Evolutionary conservation across 2,329 filamentous ascomycete species (phyloP).

Genomic region (Cytospora paraplurivora): DNA sequence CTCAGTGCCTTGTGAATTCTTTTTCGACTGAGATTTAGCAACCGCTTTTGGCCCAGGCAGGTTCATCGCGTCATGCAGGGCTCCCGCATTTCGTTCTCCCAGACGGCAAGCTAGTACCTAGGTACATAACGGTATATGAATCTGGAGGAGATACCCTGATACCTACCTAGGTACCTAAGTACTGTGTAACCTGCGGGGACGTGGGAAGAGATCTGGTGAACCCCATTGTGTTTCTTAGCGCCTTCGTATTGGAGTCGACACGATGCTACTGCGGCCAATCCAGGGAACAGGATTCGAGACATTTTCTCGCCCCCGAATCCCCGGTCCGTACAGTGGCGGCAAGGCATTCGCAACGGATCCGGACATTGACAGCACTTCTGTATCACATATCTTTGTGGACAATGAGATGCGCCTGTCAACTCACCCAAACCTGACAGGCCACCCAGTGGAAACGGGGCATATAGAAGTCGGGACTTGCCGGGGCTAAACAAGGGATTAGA

Average conservation of each 20-base stretch:
- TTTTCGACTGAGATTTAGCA: not conserved
- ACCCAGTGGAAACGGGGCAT: not conserved
- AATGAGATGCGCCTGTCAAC: not conserved
- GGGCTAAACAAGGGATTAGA: not conserved
- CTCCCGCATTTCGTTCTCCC: not conserved
- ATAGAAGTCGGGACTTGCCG: not conserved
- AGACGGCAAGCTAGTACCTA: no score
- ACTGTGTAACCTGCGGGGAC: no score
- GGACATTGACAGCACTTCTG: not conserved
- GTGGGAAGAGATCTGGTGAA: not conserved
- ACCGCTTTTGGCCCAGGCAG: not conserved
- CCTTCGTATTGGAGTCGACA: constrained; percentile 25
- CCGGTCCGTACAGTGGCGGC: not conserved
- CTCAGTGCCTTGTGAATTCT: not conserved
- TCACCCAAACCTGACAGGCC: not conserved
- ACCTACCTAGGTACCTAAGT: no score
- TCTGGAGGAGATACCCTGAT: no score
- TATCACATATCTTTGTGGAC: not conserved
- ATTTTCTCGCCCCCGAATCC: not conserved
- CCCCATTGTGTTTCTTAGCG: constrained; percentile 24
- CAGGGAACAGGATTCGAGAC: constrained; percentile 2
- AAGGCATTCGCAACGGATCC: not conserved
- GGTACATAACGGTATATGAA: no score
- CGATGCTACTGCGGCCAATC: constrained; percentile 15
- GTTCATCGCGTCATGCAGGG: constrained; percentile 14